phyloP scores from a whole-genome alignment of 2,329 filamentous ascomycete genomes.

The Emergomyces africanus region DNA sequence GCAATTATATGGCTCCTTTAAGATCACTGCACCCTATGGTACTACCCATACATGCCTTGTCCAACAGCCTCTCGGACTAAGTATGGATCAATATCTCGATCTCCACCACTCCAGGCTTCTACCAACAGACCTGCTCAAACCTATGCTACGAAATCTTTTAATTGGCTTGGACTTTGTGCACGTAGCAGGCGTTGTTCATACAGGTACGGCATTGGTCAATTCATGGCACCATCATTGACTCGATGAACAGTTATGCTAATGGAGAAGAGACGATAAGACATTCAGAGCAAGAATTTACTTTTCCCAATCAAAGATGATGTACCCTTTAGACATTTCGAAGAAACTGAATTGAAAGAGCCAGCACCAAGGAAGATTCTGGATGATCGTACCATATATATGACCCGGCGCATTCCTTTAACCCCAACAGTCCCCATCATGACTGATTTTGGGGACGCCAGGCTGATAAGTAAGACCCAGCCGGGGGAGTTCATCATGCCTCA shows the following conservation, averaged over 20 bases:
- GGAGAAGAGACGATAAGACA: not conserved
- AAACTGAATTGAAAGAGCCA: slow-evolving; percentile 7
- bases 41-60: slow-evolving; percentile 8
- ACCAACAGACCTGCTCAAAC: slow-evolving; percentile 6
- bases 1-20: slow-evolving; percentile 15
- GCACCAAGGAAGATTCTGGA: slow-evolving; percentile 7
- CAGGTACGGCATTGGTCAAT: not conserved
- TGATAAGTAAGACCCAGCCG: not conserved
- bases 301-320: slow-evolving; percentile 2
- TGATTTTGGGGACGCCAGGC: slow-evolving; percentile 8
- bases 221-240: not conserved
- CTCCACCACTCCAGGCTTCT: slow-evolving; percentile 1
- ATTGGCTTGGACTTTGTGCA: slow-evolving; percentile 2
- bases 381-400: slow-evolving; percentile 9
- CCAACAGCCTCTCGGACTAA: slow-evolving; percentile 9
- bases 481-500: slow-evolving; percentile 11
- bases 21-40: slow-evolving; percentile 11
- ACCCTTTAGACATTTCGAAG: slow-evolving; percentile 5
- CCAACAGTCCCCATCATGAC: slow-evolving; percentile 5
- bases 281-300: slow-evolving; percentile 6
- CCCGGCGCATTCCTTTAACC: slow-evolving; percentile 5
- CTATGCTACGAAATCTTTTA: slow-evolving; percentile 6
- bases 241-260: not conserved
- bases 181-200: not conserved
- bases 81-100: slow-evolving; percentile 6